Evolutionary conservation across 495 filamentous ascomycete species (phyloP).

Genomic region (Hypoxylon rickii): DNA sequence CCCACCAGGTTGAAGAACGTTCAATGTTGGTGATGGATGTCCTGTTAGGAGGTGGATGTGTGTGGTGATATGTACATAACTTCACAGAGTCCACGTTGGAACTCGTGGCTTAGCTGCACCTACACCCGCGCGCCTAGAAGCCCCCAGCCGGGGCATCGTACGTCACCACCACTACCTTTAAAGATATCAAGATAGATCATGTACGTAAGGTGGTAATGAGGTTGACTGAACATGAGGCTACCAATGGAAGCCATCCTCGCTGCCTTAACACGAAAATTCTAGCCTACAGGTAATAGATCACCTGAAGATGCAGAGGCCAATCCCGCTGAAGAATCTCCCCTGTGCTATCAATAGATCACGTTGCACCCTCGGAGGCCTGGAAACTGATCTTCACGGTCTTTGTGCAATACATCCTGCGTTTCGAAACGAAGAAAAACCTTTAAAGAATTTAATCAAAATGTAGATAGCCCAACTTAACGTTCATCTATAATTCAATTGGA

Average conservation of each 20-base stretch:
- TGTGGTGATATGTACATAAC: too few species aligned
- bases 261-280: background rate
- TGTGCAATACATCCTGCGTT: too few species aligned
- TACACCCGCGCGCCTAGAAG: slow-evolving; percentile 27
- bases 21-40: too few species aligned
- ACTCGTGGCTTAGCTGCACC: slow-evolving; percentile 26
- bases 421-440: too few species aligned
- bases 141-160: slow-evolving; percentile 1
- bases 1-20: too few species aligned
- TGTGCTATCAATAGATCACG: too few species aligned
- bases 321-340: slow-evolving; percentile 3
- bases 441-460: too few species aligned
- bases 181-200: background rate
- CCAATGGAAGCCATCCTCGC: slow-evolving; percentile 18
- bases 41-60: too few species aligned
- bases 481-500: too few species aligned
- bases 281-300: slow-evolving; percentile 19
- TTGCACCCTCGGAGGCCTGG: slow-evolving; percentile 18
- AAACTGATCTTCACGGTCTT: slow-evolving; percentile 11
- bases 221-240: slow-evolving; percentile 26
- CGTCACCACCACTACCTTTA: slow-evolving; percentile 11
- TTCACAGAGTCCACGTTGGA: slow-evolving; percentile 1
- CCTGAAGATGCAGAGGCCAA: slow-evolving; percentile 17
- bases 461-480: too few species aligned
- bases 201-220: background rate